Evolutionary conservation across 257 asterid genomes (phyloP).

Genomic region (Salvia rosmarinus): DNA sequence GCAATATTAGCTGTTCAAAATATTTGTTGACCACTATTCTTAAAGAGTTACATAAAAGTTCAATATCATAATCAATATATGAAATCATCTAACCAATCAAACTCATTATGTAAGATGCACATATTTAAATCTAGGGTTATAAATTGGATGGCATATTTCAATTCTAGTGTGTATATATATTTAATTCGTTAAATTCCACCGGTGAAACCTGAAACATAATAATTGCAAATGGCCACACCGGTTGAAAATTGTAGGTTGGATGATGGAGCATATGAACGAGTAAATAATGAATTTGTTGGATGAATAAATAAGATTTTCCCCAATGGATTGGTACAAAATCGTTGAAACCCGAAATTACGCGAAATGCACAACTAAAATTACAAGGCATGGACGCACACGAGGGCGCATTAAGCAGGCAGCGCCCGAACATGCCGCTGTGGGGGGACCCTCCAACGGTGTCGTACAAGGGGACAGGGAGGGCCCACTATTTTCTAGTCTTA

Average conservation of each 20-base stretch:
- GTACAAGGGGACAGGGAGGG: conserved; percentile 23
- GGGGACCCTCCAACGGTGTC: neutral
- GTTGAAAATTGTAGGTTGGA: neutral
- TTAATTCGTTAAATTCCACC: neutral
- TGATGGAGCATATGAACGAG: neutral
- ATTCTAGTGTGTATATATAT: too few species aligned
- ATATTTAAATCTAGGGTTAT: too few species aligned
- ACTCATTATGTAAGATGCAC: too few species aligned
- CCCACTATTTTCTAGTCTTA: conserved; percentile 17
- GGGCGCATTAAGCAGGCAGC: conserved; percentile 27
- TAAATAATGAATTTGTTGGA: neutral
- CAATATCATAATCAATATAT: neutral
- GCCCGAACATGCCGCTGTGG: neutral
- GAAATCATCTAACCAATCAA: too few species aligned
- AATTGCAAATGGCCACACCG: neutral
- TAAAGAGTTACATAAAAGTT: too few species aligned
- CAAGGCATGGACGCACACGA: conserved; percentile 26
- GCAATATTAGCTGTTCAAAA: neutral
- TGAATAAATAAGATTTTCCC: neutral
- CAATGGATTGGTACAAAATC: neutral
- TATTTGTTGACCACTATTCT: too few species aligned
- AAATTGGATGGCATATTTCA: too few species aligned
- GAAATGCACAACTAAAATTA: conserved; percentile 18
- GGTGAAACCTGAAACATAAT: neutral
- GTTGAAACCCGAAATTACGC: conserved; percentile 13